phyloP scores from a whole-genome alignment of 108 stramenopile species.

The Asterionellopsis glacialis region DNA sequence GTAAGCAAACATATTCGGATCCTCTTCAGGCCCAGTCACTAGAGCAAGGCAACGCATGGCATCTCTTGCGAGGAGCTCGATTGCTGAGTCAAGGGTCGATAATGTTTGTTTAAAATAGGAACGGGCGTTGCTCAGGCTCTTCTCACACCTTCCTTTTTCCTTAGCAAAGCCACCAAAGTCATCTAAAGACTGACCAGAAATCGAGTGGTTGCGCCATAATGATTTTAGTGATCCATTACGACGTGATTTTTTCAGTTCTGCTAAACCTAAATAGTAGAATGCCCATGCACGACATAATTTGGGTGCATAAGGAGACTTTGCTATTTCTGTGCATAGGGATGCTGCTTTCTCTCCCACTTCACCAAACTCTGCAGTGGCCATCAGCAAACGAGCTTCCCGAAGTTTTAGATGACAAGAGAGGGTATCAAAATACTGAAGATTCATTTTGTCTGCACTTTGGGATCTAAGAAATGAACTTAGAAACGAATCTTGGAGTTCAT shows the following conservation, averaged over 20 bases:
- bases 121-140: conserved; percentile 16
- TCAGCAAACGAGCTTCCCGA: no score
- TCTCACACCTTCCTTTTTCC: neutral
- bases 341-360: no score
- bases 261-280: conserved; percentile 40
- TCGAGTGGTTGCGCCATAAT: conserved; percentile 38
- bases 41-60: conserved; percentile 64
- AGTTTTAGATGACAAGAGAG: neutral
- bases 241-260: conserved; percentile 33
- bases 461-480: no score
- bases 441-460: neutral
- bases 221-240: conserved; percentile 20
- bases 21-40: conserved; percentile 37
- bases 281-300: conserved; percentile 34
- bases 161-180: neutral
- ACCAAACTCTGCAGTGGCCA: no score
- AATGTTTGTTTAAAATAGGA: conserved; percentile 22
- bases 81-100: conserved; percentile 20
- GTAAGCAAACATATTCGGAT: neutral
- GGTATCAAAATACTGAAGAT: neutral
- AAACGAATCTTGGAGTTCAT: no score
- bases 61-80: conserved; percentile 35
- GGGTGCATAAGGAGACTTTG: neutral
- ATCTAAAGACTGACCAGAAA: neutral
- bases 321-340: conserved; percentile 14